A percentile compares a stretch with the other conserved stretches of the same genome.
These are phyloP conservation scores for Oryza meyeriana DNA, from an alignment of 176 grass and related monocot species.

Conservation along the genomic window DNA sequence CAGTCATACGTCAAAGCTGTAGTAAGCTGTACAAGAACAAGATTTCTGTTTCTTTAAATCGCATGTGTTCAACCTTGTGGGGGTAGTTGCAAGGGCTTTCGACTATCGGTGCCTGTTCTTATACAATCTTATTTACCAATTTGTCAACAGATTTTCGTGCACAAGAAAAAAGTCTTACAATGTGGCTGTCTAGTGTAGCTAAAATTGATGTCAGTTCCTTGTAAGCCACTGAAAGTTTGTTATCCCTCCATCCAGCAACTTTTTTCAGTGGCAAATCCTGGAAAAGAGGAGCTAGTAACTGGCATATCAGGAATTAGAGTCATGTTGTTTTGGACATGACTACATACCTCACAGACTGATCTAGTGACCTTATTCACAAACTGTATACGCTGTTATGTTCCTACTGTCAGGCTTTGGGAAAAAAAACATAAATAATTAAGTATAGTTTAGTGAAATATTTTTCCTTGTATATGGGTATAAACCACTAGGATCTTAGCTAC, in stretches of 20 bases:
- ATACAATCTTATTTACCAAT: constrained; percentile 5
- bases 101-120: not conserved
- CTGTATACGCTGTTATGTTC: not conserved
- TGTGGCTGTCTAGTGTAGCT: not conserved
- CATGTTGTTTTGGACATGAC: no score
- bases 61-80: not conserved
- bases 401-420: not conserved
- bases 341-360: not conserved
- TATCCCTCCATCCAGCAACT: not conserved
- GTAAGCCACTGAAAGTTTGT: not conserved
- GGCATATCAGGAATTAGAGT: not conserved
- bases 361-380: not conserved
- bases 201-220: not conserved
- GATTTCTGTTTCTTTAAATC: constrained; percentile 7
- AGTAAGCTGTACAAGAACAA: constrained; percentile 1
- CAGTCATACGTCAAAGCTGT: not conserved
- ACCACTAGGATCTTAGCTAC: not conserved
- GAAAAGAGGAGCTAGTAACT: not conserved
- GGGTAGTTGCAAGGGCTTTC: not conserved
- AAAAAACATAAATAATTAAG: not conserved
- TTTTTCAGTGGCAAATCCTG: not conserved
- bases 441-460: not conserved
- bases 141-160: not conserved
- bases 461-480: not conserved
- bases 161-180: not conserved